Conservation (phyloP, 305 asterid genomes). For the Solanum hybrid region DNA sequence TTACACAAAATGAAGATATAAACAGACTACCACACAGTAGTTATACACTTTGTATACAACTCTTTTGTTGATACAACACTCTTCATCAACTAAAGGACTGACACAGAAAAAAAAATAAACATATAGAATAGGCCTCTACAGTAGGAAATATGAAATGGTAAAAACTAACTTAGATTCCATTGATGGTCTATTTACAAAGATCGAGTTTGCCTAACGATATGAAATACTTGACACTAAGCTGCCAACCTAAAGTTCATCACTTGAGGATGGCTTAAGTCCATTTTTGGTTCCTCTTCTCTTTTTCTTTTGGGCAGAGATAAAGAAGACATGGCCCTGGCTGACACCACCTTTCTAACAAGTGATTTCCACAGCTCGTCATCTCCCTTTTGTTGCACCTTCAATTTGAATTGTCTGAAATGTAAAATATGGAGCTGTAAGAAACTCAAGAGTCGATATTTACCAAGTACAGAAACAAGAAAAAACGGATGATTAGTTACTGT, state of each 20-base stretch:
- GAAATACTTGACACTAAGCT: neutral
- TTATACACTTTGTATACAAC: neutral
- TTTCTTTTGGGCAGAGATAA: conserved; percentile 49
- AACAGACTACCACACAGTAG: neutral
- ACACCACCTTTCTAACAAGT: conserved; percentile 54
- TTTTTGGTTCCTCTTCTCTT: conserved; percentile 33
- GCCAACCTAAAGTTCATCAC: conserved; percentile 22
- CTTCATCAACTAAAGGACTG: neutral
- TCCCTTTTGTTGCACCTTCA: conserved; percentile 41
- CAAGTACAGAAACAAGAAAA: neutral
- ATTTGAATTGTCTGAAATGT: conserved; percentile 57
- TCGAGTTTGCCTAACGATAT: neutral
- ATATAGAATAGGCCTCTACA: neutral
- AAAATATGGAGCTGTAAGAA: neutral
- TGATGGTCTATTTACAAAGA: neutral
- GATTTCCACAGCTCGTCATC: conserved; percentile 51
- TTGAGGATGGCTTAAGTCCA: conserved; percentile 11
- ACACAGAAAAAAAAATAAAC: neutral
- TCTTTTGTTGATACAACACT: neutral
- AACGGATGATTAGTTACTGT: neutral
- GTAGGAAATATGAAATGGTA: neutral
- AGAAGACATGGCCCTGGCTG: conserved; percentile 50
- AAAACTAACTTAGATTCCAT: neutral
- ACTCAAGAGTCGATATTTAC: neutral
- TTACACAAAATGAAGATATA: neutral